These are phyloP conservation scores for Salix koriyanagi DNA, from an alignment of 345 rosid species.

Conservation along the genomic window DNA sequence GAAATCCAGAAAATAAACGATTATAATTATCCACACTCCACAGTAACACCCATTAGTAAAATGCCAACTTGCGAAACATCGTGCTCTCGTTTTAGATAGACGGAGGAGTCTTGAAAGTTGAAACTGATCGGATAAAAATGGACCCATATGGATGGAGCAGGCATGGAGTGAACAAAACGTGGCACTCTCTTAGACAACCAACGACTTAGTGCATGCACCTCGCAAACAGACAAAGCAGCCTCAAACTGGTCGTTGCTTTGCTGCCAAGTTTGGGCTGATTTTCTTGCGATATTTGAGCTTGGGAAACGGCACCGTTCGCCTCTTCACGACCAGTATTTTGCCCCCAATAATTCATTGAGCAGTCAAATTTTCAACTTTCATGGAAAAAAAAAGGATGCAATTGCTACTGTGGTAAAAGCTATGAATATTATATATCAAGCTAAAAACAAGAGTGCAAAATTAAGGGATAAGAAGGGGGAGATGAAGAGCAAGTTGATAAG, in stretches of 20 bases:
- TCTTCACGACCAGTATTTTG: not conserved
- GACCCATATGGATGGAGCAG: not conserved
- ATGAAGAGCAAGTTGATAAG: not conserved
- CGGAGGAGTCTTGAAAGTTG: too few relatives aligned
- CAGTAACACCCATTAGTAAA: not conserved
- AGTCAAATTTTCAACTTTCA: not conserved
- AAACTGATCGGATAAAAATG: not conserved
- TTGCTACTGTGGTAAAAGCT: too few relatives aligned
- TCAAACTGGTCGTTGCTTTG: not conserved
- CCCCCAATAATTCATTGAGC: not conserved
- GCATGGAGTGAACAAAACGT: not conserved
- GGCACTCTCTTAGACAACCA: not conserved
- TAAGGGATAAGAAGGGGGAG: slow-evolving; percentile 10
- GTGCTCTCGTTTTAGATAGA: not conserved
- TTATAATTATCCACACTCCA: not conserved
- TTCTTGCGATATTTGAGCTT: not conserved
- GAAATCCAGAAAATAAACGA: not conserved
- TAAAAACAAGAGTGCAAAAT: not conserved
- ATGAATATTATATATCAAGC: too few relatives aligned
- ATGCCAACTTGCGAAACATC: not conserved
- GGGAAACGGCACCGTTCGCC: slow-evolving; percentile 1
- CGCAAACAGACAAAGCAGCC: not conserved
- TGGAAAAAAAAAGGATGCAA: too few relatives aligned
- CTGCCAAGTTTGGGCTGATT: not conserved
- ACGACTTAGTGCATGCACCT: not conserved